Conservation (phyloP, 2,329 filamentous ascomycete species). For the Colletotrichum eleusines region DNA sequence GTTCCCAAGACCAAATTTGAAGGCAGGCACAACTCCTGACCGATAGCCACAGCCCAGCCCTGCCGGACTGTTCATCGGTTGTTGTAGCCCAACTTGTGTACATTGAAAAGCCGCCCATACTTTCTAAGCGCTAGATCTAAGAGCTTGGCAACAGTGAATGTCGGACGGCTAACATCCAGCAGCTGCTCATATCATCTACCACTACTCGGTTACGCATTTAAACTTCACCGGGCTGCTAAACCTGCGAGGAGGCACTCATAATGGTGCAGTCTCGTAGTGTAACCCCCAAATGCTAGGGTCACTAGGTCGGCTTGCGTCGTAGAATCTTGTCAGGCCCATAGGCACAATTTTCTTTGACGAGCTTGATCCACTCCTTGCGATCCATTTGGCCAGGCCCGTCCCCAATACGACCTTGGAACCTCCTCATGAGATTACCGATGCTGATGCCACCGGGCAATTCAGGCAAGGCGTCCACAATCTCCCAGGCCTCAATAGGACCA, state of each 20-base stretch:
- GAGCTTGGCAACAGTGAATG: slow-evolving; percentile 11
- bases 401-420: slow-evolving; percentile 66
- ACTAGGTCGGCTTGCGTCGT: slow-evolving; percentile 53
- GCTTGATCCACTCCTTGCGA: slow-evolving; percentile 67
- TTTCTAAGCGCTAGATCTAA: slow-evolving; percentile 23
- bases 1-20: too few relatives aligned
- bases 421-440: slow-evolving; percentile 65
- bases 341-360: slow-evolving; percentile 68
- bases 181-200: background rate
- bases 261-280: background rate
- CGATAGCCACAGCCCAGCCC: background rate
- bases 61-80: too few relatives aligned
- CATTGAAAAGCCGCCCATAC: background rate
- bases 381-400: slow-evolving; percentile 64
- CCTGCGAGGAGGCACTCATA: background rate
- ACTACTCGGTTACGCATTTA: background rate
- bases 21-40: background rate
- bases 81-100: background rate
- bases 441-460: slow-evolving; percentile 63
- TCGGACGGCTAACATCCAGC: background rate
- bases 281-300: background rate
- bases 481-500: slow-evolving; percentile 59
- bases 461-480: slow-evolving; percentile 67
- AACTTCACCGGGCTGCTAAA: too few relatives aligned
- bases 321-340: slow-evolving; percentile 68